phyloP scores from a whole-genome alignment of 768 basidiomycete species.

The Hericium rajendrae region DNA sequence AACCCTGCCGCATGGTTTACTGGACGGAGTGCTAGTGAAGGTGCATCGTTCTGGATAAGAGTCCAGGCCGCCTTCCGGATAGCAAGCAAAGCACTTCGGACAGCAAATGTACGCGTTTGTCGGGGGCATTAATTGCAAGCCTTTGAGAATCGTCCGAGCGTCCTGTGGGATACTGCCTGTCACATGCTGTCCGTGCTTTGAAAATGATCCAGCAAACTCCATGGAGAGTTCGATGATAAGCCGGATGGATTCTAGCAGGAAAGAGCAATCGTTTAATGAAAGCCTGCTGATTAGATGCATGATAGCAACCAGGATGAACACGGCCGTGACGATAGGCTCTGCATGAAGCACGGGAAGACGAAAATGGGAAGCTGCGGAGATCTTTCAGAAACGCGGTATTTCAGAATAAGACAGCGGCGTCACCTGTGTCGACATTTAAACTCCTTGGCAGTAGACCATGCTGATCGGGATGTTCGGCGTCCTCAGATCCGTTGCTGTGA shows the following conservation, averaged over 20 bases:
- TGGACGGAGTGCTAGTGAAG: neutral
- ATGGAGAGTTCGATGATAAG: neutral
- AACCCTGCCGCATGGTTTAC: neutral
- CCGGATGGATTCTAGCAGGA: neutral
- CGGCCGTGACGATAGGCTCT: neutral
- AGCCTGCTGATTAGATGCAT: neutral
- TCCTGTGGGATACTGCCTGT: neutral
- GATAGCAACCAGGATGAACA: neutral
- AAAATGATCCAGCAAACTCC: neutral
- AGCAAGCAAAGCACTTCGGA: slow-evolving; percentile 2
- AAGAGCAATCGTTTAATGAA: neutral
- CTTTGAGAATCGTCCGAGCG: neutral
- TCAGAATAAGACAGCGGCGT: too few relatives aligned
- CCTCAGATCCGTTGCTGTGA: too few relatives aligned
- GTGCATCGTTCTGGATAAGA: slow-evolving; percentile 2
- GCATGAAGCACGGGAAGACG: too few relatives aligned
- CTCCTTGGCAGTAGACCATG: too few relatives aligned
- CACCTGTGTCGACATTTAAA: too few relatives aligned
- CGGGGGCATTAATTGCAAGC: neutral
- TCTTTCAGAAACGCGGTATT: too few relatives aligned
- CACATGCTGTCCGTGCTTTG: neutral
- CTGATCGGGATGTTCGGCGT: too few relatives aligned
- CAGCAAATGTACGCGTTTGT: neutral
- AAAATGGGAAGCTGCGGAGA: too few relatives aligned
- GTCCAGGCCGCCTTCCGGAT: neutral